These are phyloP conservation scores for Colletotrichum euphorbiae DNA, from an alignment of 2,329 filamentous ascomycete species.

Conservation along the genomic window DNA sequence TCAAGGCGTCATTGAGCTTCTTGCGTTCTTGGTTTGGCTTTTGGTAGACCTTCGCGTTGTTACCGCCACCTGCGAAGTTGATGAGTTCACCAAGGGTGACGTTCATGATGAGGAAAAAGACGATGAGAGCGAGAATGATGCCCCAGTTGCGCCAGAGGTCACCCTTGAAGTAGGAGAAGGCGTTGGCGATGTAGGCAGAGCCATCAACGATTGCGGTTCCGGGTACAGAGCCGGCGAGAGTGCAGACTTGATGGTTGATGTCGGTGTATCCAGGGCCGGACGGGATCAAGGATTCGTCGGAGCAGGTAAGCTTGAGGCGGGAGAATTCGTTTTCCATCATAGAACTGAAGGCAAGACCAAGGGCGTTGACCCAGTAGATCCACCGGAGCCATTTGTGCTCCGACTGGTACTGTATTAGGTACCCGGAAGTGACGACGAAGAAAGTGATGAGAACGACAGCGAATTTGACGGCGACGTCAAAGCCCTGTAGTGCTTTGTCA, in stretches of 20 bases:
- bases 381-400: constrained; percentile 83
- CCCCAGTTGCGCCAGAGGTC: constrained; percentile 88
- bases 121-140: constrained; percentile 80
- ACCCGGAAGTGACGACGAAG: constrained; percentile 85
- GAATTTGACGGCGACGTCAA: constrained; percentile 87
- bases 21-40: constrained; percentile 76
- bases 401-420: constrained; percentile 82
- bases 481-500: constrained; percentile 65
- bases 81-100: constrained; percentile 83
- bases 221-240: constrained; percentile 76
- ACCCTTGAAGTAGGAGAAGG: constrained; percentile 73
- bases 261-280: constrained; percentile 76
- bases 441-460: constrained; percentile 83
- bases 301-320: constrained; percentile 75
- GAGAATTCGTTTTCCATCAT: constrained; percentile 92
- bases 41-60: constrained; percentile 80
- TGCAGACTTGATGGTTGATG: constrained; percentile 83
- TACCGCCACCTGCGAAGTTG: constrained; percentile 84
- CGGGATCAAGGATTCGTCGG: constrained; percentile 75
- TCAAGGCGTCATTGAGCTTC: constrained; percentile 72
- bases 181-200: constrained; percentile 73
- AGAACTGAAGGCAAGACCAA: constrained; percentile 79
- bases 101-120: constrained; percentile 80
- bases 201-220: constrained; percentile 75
- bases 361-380: constrained; percentile 82